Percentiles rank a stretch among this genome's conserved stretches.
Conservation (phyloP, 208 protist species). For the Phytomonas sp. region DNA sequence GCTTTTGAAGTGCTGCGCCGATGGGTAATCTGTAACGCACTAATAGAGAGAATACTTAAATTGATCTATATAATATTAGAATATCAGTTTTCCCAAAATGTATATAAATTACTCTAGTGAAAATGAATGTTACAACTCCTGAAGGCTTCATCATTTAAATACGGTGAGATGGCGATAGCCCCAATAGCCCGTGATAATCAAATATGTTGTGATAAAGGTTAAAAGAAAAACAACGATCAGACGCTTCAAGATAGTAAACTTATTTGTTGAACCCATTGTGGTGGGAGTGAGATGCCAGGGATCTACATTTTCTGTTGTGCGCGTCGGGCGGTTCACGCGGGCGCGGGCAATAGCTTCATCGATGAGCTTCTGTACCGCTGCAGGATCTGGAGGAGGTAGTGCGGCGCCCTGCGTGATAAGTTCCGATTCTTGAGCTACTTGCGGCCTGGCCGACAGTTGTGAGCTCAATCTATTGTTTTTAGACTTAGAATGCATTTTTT, state of each 20-base stretch:
- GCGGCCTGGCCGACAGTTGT: background rate
- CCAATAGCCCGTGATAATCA: background rate
- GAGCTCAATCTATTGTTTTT: conserved; percentile 1
- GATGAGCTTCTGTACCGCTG: conserved; percentile 58
- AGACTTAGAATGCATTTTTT: conserved; percentile 7
- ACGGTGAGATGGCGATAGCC: background rate
- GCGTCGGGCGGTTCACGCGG: conserved; percentile 15
- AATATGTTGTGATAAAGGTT: conserved; percentile 1
- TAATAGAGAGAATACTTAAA: background rate
- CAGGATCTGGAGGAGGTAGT: conserved; percentile 37
- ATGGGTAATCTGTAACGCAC: background rate
- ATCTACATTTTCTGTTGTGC: background rate
- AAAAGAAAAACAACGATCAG: conserved; percentile 13
- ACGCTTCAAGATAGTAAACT: background rate
- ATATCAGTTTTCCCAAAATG: background rate
- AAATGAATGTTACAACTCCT: background rate
- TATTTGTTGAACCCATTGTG: background rate
- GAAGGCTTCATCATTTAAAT: background rate
- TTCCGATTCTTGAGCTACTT: background rate
- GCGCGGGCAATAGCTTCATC: conserved; percentile 60
- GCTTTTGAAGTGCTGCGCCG: background rate
- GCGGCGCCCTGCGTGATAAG: conserved; percentile 8
- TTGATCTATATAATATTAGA: background rate
- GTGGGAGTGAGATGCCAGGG: background rate
- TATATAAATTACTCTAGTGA: conserved; percentile 11